Conservation (phyloP, 2,329 filamentous ascomycete species). For the Emergomyces pasteurianus region DNA sequence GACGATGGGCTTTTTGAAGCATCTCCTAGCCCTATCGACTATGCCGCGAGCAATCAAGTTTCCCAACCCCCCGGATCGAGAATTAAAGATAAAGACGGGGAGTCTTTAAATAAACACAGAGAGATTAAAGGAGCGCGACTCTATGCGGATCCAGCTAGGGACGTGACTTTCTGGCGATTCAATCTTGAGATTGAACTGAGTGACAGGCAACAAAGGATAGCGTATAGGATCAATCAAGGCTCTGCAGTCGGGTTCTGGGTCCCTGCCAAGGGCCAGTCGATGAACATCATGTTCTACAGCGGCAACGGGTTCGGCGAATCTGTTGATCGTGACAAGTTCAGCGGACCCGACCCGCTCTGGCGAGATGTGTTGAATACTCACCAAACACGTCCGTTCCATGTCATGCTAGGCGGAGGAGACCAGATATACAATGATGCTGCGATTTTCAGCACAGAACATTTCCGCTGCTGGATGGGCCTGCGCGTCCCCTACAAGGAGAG, state of each 20-base stretch:
- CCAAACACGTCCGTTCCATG: constrained; percentile 84
- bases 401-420: constrained; percentile 95
- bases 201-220: constrained; percentile 67
- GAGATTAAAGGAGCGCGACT: constrained; percentile 73
- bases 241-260: constrained; percentile 91
- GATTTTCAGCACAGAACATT: constrained; percentile 60
- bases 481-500: constrained; percentile 73
- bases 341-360: constrained; percentile 92
- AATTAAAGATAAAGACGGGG: constrained; percentile 50
- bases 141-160: constrained; percentile 70
- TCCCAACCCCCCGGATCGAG: constrained; percentile 38
- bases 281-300: constrained; percentile 99
- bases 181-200: constrained; percentile 84
- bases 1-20: constrained; percentile 74
- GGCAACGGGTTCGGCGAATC: constrained; percentile 89
- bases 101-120: constrained; percentile 67
- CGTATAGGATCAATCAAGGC: constrained; percentile 89
- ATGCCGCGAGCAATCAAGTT: constrained; percentile 25
- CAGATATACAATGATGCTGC: constrained; percentile 92
- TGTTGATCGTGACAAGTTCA: constrained; percentile 67
- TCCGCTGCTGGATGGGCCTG: constrained; percentile 73
- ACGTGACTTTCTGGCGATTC: constrained; percentile 94
- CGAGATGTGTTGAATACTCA: constrained; percentile 88
- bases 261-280: constrained; percentile 66
- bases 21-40: constrained; percentile 35